Evolutionary conservation across 305 asterid genomes (phyloP).

Genomic region (Fraxinus paxiana): DNA sequence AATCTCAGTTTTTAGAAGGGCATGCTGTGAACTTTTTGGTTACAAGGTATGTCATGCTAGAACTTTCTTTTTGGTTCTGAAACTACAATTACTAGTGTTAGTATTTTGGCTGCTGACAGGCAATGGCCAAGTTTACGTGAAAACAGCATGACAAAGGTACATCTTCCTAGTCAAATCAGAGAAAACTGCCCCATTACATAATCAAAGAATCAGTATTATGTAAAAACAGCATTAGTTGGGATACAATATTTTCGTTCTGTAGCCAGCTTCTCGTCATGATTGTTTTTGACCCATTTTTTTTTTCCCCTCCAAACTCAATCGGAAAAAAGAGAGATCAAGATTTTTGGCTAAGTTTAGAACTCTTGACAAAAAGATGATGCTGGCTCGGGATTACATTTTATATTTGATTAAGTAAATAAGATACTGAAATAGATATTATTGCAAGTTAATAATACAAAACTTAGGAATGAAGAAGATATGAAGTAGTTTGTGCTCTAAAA

Average conservation of each 20-base stretch:
- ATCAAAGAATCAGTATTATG: conserved; percentile 5
- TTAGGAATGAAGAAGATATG: not conserved
- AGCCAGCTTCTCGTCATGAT: not conserved
- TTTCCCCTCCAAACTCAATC: not conserved
- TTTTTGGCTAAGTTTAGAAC: not conserved
- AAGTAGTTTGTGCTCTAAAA: not conserved
- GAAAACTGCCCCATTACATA: not conserved
- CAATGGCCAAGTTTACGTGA: not conserved
- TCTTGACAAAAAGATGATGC: not conserved
- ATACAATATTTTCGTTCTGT: conserved; percentile 8
- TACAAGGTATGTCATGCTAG: conserved; percentile 63
- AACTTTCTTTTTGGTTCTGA: conserved; percentile 16
- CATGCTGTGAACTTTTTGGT: conserved; percentile 97
- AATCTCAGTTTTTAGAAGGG: conserved; percentile 93
- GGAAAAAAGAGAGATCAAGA: not conserved
- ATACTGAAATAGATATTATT: not conserved
- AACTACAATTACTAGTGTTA: conserved; percentile 5
- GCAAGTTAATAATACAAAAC: not conserved
- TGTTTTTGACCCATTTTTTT: not conserved
- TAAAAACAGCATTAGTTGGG: conserved; percentile 11
- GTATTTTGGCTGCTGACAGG: conserved; percentile 3
- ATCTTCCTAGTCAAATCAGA: not conserved
- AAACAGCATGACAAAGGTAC: not conserved
- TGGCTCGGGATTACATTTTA: not conserved
- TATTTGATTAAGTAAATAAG: not conserved